These are phyloP conservation scores for Mycena floridula DNA, from an alignment of 768 basidiomycete genomes.

Conservation along the genomic window DNA sequence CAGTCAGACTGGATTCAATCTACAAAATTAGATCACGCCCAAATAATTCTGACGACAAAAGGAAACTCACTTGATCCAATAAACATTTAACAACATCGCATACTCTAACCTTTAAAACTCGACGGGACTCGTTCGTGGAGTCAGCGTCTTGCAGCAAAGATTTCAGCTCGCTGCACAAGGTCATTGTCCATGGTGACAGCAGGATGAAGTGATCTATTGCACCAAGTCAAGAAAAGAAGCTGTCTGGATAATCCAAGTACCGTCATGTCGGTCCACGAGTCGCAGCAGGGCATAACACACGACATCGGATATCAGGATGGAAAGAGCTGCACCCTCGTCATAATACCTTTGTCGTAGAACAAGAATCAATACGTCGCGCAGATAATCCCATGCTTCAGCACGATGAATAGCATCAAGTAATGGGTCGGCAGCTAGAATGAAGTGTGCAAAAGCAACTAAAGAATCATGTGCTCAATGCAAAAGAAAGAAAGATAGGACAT, in stretches of 20 bases:
- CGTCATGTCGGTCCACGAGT: too few relatives aligned
- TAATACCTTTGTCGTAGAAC: slow-evolving; percentile 38
- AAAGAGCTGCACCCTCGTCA: slow-evolving; percentile 45
- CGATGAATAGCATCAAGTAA: slow-evolving; percentile 29
- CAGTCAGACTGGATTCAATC: too few relatives aligned
- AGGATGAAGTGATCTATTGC: slow-evolving; percentile 24
- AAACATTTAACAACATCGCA: too few relatives aligned
- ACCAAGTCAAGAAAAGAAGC: too few relatives aligned
- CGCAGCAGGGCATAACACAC: slow-evolving; percentile 44
- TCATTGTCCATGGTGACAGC: slow-evolving; percentile 47
- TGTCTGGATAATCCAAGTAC: too few relatives aligned
- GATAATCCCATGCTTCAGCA: slow-evolving; percentile 49
- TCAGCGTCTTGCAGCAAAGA: slow-evolving; percentile 16
- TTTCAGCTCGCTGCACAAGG: slow-evolving; percentile 33
- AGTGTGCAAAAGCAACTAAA: slow-evolving; percentile 44
- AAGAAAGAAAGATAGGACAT: too few relatives aligned
- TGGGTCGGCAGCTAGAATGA: slow-evolving; percentile 24
- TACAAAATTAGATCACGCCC: too few relatives aligned
- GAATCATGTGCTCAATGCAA: not conserved
- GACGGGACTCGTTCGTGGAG: too few relatives aligned
- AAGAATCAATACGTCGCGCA: slow-evolving; percentile 43
- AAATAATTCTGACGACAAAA: too few relatives aligned
- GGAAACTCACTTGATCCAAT: not conserved
- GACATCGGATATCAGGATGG: slow-evolving; percentile 39
- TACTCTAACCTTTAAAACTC: too few relatives aligned